These are phyloP conservation scores for Speleostelium caveatum DNA, from an alignment of 78 protist genomes.

Conservation along the genomic window DNA sequence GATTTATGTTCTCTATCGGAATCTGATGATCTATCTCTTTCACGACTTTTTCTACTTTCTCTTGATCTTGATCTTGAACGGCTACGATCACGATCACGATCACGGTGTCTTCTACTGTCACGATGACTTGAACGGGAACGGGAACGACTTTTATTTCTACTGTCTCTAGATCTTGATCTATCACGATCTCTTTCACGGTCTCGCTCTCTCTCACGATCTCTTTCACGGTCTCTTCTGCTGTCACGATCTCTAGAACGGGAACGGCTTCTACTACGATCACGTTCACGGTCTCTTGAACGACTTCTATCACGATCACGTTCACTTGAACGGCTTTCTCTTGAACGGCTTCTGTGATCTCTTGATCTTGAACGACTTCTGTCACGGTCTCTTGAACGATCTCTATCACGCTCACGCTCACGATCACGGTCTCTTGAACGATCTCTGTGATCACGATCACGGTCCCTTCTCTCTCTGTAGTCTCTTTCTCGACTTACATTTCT, in stretches of 20 bases:
- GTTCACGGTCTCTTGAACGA: constrained; percentile 24
- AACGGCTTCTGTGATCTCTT: neutral
- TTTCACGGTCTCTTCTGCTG: constrained; percentile 2
- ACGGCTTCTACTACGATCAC: constrained; percentile 6
- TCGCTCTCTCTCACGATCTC: constrained; percentile 25
- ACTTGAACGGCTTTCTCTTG: constrained; percentile 10
- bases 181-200: constrained; percentile 12
- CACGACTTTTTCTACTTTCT: constrained; percentile 6
- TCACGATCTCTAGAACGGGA: neutral
- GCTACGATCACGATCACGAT: constrained; percentile 11
- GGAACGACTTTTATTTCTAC: constrained; percentile 4
- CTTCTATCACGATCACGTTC: neutral
- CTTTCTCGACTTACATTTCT: constrained; percentile 21
- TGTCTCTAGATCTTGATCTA: neutral
- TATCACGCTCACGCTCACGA: constrained; percentile 5
- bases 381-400: constrained; percentile 50
- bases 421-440: neutral
- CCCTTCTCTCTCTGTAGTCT: constrained; percentile 11
- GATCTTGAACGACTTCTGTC: constrained; percentile 1
- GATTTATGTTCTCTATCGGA: constrained; percentile 17
- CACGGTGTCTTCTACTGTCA: constrained; percentile 21
- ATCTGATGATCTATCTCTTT: neutral
- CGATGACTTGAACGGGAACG: neutral
- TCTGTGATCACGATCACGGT: constrained; percentile 2
- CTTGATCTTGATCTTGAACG: constrained; percentile 8